Evolutionary conservation across 2,329 filamentous ascomycete genomes (phyloP).

Genomic region (Stagonosporopsis vannaccii): DNA sequence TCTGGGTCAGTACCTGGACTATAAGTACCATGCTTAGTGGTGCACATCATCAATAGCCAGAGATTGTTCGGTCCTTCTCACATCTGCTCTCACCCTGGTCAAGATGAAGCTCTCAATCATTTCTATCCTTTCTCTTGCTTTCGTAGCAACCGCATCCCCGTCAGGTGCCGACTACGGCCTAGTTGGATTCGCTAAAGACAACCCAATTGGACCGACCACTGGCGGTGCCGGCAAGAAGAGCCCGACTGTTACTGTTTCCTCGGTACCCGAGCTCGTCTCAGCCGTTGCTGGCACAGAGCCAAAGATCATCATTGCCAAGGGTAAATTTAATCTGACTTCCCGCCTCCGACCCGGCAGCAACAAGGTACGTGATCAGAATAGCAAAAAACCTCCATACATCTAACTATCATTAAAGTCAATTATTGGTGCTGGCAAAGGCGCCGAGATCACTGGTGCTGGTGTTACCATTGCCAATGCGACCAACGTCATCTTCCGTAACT

Average conservation of each 20-base stretch:
- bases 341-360: slow-evolving; percentile 57
- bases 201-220: slow-evolving; percentile 43
- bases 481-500: slow-evolving; percentile 71
- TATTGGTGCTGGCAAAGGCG: slow-evolving; percentile 46
- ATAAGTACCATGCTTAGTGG: slow-evolving; percentile 16
- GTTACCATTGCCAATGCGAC: slow-evolving; percentile 60
- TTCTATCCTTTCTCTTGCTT: slow-evolving; percentile 26
- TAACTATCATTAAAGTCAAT: slow-evolving; percentile 37
- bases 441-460: slow-evolving; percentile 56
- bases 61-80: slow-evolving; percentile 1
- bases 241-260: slow-evolving; percentile 39
- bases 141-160: slow-evolving; percentile 29
- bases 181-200: slow-evolving; percentile 45
- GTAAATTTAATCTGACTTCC: slow-evolving; percentile 51
- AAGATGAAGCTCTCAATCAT: slow-evolving; percentile 38
- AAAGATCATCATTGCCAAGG: slow-evolving; percentile 54
- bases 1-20: background rate
- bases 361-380: slow-evolving; percentile 4
- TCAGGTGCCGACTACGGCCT: slow-evolving; percentile 35
- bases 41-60: slow-evolving; percentile 1
- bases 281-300: slow-evolving; percentile 37
- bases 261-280: slow-evolving; percentile 34
- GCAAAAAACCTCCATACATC: slow-evolving; percentile 32
- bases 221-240: slow-evolving; percentile 40
- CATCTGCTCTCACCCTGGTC: slow-evolving; percentile 1